Percentiles rank a stretch among this genome's conserved stretches.
phyloP scores from a whole-genome alignment of 495 filamentous ascomycete genomes.

The Darksidea phi region DNA sequence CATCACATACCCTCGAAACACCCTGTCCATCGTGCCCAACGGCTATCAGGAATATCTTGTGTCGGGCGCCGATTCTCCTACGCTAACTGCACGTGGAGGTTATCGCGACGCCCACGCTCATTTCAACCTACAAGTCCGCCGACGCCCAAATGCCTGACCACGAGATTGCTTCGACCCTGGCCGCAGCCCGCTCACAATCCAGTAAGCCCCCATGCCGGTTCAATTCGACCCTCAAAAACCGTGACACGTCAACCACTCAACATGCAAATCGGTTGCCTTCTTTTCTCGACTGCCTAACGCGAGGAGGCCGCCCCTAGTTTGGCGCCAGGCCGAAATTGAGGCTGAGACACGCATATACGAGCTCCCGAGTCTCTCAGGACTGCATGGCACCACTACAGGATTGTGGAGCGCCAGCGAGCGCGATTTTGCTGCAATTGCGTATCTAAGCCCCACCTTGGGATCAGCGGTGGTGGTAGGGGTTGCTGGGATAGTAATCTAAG shows the following conservation, averaged over 20 bases:
- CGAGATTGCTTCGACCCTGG: background rate
- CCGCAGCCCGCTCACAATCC: too few species aligned
- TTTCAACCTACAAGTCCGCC: background rate
- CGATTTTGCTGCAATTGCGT: too few species aligned
- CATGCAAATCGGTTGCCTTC: background rate
- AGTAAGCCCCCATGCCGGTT: too few species aligned
- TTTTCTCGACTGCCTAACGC: background rate
- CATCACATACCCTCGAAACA: background rate
- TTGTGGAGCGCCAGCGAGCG: too few species aligned
- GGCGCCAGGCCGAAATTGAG: background rate
- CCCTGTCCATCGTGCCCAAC: background rate
- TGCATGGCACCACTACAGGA: too few species aligned
- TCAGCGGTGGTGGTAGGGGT: too few species aligned
- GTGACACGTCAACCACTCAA: background rate
- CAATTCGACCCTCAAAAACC: background rate
- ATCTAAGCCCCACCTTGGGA: too few species aligned
- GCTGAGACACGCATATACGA: slow-evolving; percentile 11
- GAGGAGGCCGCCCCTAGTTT: background rate
- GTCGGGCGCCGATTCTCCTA: background rate
- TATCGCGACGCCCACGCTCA: background rate
- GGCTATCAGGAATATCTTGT: background rate
- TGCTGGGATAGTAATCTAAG: too few species aligned
- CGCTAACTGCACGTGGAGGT: background rate
- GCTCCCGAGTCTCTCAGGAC: background rate
- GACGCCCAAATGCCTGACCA: background rate